Evolutionary conservation across 768 basidiomycete genomes (phyloP).

Genomic region (Russula lepida): DNA sequence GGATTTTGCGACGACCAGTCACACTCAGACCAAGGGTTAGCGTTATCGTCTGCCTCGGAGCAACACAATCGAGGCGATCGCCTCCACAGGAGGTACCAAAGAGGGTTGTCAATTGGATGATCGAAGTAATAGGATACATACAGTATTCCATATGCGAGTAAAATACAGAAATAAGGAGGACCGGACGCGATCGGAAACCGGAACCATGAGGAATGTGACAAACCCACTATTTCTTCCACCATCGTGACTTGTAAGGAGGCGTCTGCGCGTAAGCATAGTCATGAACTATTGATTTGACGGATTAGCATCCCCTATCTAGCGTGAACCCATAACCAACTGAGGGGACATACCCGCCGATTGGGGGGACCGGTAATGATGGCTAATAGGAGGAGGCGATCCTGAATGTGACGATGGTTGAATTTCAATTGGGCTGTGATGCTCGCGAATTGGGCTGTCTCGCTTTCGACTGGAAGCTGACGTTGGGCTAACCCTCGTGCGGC

Average conservation of each 20-base stretch:
- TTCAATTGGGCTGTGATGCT: constrained; percentile 12
- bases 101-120: constrained; percentile 8
- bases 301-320: constrained; percentile 2
- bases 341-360: neutral
- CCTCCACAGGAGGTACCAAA: neutral
- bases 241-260: constrained; percentile 11
- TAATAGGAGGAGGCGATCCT: constrained; percentile 8
- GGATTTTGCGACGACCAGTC: neutral
- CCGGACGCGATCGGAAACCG: neutral
- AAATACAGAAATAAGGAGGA: constrained; percentile 6
- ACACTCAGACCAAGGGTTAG: neutral
- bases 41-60: neutral
- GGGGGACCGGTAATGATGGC: constrained; percentile 3
- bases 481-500: constrained; percentile 14
- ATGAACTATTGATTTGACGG: neutral
- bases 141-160: constrained; percentile 12
- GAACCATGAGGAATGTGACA: neutral
- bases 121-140: constrained; percentile 9
- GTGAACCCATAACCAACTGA: neutral
- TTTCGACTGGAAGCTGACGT: constrained; percentile 5
- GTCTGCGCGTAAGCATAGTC: constrained; percentile 2
- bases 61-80: constrained; percentile 9
- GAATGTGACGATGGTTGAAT: constrained; percentile 3
- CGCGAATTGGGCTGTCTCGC: constrained; percentile 14
- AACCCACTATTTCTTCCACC: constrained; percentile 13